Conservation (phyloP, 305 asterid species). For the Solanum hybrid region DNA sequence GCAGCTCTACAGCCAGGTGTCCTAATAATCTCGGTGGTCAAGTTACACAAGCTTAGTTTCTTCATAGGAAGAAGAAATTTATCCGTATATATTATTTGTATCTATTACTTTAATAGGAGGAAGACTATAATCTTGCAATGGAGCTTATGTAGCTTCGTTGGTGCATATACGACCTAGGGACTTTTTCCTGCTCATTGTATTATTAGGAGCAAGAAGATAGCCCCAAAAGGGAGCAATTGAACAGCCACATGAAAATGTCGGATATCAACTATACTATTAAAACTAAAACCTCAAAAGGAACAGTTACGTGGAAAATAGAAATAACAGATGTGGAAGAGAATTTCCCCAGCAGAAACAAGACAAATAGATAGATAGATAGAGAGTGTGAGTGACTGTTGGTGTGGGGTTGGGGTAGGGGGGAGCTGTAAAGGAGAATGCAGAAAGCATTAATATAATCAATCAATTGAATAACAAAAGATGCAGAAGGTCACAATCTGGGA, state of each 20-base stretch:
- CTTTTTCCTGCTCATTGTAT: background rate
- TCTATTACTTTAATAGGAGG: background rate
- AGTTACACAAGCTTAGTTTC: background rate
- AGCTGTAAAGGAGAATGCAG: background rate
- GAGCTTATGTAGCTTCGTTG: background rate
- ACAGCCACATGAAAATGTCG: background rate
- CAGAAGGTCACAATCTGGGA: slow-evolving; percentile 16
- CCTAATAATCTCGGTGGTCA: background rate
- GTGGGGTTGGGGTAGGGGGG: background rate
- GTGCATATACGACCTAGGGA: background rate
- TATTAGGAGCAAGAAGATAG: background rate
- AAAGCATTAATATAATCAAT: background rate
- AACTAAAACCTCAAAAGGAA: background rate
- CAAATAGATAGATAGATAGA: background rate
- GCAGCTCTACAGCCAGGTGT: background rate
- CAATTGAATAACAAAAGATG: background rate
- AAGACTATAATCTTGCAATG: background rate
- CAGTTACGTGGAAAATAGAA: background rate
- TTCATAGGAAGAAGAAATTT: background rate
- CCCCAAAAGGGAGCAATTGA: background rate
- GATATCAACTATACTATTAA: background rate
- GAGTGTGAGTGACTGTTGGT: background rate
- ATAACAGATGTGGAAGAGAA: background rate
- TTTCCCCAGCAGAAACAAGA: background rate
- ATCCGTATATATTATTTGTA: background rate